Evolutionary conservation across 257 asterid genomes (phyloP), one percentile per base, ranked within the genome.

Genomic region (Solanum paucissectum): DNA sequence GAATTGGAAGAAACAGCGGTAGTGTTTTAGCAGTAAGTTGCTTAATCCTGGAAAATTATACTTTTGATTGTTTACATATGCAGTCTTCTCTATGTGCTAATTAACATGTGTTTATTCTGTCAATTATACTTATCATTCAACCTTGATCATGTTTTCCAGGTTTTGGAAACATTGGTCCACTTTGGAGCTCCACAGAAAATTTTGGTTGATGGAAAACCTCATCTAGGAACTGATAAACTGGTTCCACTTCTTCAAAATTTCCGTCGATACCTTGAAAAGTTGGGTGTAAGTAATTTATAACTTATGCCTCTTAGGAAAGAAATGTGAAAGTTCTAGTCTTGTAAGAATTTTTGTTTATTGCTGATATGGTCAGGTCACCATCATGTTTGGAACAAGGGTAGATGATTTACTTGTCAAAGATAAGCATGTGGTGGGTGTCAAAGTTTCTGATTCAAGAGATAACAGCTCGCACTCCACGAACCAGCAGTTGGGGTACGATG

Each of bases 141-240:
- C 14, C 27, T n/a, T 84, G 32, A 3, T 33, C 84, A 34, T 86
- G 88, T 37, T 86, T 86, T 90, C 40, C 89, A 97, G 99, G 96
- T 97, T 92, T 91, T 95, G 92, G 92, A 95, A 90, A 95, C 99
- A 83, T 88, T 95, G 90, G 96, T 95, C 87, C 91, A 88, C 58
- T 97, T 97, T 93, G 99, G 99, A 77, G 99, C 99, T 87, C 99
- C 99, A 73, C 86, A 89, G 46, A 93, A 94, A 90, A 95, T 97
- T 88, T 89, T 97, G 92, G 91, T 97, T 44, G 96, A 92, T 89
- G 99, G 99, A 88, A 97, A 97, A 90, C 99, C 99, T 90, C 99
- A 97, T 92, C 90, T 97, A 81, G 99, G 99, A 87, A 97, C 99
- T 87, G 99, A 97, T 90, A 93, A 95, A 91, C 89, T 97, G 91